Evolutionary conservation across 352 stramenopile genomes (phyloP).

Genomic region (Globisporangium nagaii): DNA sequence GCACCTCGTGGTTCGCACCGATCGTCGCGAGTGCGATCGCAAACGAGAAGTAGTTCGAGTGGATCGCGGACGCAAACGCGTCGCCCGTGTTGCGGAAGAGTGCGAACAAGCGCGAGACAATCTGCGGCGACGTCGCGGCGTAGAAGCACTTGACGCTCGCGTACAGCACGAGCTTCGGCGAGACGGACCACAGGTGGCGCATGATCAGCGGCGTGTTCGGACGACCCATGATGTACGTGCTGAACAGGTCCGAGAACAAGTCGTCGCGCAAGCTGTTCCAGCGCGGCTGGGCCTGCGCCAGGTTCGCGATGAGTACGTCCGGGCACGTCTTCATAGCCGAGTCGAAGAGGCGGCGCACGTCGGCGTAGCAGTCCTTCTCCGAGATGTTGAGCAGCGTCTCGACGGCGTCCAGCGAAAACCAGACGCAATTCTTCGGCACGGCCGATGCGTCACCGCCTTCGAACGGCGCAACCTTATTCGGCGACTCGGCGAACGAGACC

Average conservation of each 20-base stretch:
- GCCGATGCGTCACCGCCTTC: constrained; percentile 82
- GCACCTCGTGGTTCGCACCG: constrained; percentile 81
- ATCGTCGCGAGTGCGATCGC: constrained; percentile 75
- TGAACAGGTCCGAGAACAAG: constrained; percentile 85
- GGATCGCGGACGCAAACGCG: constrained; percentile 71
- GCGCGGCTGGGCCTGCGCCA: constrained; percentile 64
- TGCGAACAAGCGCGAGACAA: constrained; percentile 77
- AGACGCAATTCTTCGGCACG: constrained; percentile 81
- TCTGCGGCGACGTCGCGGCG: constrained; percentile 67
- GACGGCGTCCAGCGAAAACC: constrained; percentile 83
- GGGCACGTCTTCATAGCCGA: constrained; percentile 77
- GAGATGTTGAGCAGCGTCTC: constrained; percentile 76
- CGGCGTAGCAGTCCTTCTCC: constrained; percentile 79
- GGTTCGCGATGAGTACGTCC: constrained; percentile 83
- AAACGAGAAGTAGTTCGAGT: constrained; percentile 89
- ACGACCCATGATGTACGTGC: constrained; percentile 80
- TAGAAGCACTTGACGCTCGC: constrained; percentile 87
- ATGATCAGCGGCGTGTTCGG: constrained; percentile 86
- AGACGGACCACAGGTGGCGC: constrained; percentile 81
- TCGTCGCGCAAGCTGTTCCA: constrained; percentile 84
- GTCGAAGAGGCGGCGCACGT: constrained; percentile 78
- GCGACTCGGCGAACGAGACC: constrained; percentile 72
- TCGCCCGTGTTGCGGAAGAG: constrained; percentile 84
- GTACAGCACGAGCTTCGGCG: constrained; percentile 83
- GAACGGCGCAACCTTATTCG: constrained; percentile 77